Evolutionary conservation across 169 alveolate genomes (phyloP).

Genomic region (Plasmodium blacklocki): DNA sequence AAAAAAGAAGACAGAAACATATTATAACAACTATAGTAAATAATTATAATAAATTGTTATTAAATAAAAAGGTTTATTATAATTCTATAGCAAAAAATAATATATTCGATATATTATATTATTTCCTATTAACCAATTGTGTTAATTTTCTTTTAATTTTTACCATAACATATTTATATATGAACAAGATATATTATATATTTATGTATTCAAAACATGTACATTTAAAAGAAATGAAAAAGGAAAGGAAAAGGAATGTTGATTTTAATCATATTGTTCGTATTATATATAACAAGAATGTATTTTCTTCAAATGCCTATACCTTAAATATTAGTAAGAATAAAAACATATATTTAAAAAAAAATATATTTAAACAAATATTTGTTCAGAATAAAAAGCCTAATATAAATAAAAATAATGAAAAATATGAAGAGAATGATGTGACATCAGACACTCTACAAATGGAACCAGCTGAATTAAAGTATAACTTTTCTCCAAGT

Average conservation of each 20-base stretch:
- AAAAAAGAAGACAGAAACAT: conserved; percentile 39
- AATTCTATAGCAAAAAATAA: conserved; percentile 20
- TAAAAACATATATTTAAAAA: conserved; percentile 59
- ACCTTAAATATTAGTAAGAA: conserved; percentile 35
- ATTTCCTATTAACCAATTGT: background rate
- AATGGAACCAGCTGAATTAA: conserved; percentile 29
- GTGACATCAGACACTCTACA: conserved; percentile 34
- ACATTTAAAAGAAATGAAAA: conserved; percentile 47
- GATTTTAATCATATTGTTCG: conserved; percentile 57
- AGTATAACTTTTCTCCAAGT: conserved; percentile 33
- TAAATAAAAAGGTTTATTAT: conserved; percentile 43
- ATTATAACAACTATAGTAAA: conserved; percentile 22
- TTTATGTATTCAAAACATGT: conserved; percentile 37
- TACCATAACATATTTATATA: conserved; percentile 40
- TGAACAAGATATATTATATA: conserved; percentile 41
- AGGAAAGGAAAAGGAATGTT: conserved; percentile 36
- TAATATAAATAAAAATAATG: conserved; percentile 23
- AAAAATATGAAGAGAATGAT: conserved; percentile 52
- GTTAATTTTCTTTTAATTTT: conserved; percentile 50
- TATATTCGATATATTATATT: background rate
- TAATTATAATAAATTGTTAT: conserved; percentile 33
- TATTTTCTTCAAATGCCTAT: conserved; percentile 36
- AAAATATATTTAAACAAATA: conserved; percentile 70
- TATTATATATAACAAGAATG: conserved; percentile 57
- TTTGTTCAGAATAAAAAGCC: conserved; percentile 65